Evolutionary conservation across 169 alveolate genomes (phyloP), one percentile per base, ranked within the genome.

Genomic region (Plasmodium sp.): DNA sequence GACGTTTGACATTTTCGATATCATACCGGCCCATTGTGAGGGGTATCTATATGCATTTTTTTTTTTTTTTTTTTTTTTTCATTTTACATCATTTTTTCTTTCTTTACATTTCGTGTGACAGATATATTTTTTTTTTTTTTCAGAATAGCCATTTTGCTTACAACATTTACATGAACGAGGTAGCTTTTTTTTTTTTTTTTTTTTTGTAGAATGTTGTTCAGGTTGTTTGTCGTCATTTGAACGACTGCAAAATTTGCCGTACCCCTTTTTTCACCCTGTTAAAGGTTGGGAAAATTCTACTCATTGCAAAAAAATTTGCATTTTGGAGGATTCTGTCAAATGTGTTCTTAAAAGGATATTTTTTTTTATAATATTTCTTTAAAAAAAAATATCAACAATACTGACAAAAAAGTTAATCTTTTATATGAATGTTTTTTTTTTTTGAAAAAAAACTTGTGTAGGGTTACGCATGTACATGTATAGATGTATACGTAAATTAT

Each of bases 371-470:
- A 82, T 54, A 54, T 82, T 82, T 82, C 2, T 2, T 67, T 67
- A 0, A 27, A 58, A 82, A 82, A 82, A 82, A 51, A 56, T 33
- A 31, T 27, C 51, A 82, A 58, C 27, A 51, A 31, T 82, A 82
- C 43, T 82, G 71, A 43, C 71, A 82, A 82, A 82, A 84, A 71
- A 84, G 83, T 71, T 36, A 43, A 39, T 18, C 75, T 71, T 43
- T 72, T 41, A 41, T 41, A 22, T 18, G 12, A 84, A 72, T 84
- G 54, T 84, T 84, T 27, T 84, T 73, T 84, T 62, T 18, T 27
- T 9, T 27, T 27, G 3, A 22, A 62, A 62, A 67, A 62, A 67
- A 22, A 71, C 5, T 5, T 27, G 41, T 43, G 27, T 34, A 83
- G 71, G 2, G 22, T 33, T 10, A 82, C 41, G 43, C 36, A 58